A percentile compares a stretch with the other conserved stretches of the same genome.
phyloP scores from a whole-genome alignment of 768 basidiomycete genomes.

The Tricholoma saponaceum region DNA sequence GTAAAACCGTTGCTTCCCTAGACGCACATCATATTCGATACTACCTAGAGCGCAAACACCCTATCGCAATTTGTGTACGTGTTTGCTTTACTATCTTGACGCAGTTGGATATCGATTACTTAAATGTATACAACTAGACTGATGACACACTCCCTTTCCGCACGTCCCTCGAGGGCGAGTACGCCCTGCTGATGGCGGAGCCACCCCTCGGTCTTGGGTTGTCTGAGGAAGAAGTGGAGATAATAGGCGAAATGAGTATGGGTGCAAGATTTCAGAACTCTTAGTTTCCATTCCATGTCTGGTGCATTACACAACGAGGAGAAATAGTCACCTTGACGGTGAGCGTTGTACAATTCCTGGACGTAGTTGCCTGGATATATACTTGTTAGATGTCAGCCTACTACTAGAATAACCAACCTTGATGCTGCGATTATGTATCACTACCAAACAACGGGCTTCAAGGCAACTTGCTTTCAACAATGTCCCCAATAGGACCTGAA shows the following conservation, averaged over 20 bases:
- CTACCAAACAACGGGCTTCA: neutral
- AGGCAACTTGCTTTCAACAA: constrained; percentile 15
- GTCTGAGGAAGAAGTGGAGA: constrained; percentile 48
- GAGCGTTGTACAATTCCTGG: neutral
- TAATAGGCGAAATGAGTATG: constrained; percentile 62
- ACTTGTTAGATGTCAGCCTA: too few species aligned
- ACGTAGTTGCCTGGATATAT: neutral
- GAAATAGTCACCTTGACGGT: neutral
- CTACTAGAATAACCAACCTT: too few species aligned
- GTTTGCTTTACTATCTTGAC: neutral
- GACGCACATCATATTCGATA: constrained; percentile 71
- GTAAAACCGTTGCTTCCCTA: constrained; percentile 62
- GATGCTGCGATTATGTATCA: too few species aligned
- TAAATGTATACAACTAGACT: constrained; percentile 43
- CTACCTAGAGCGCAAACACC: constrained; percentile 61
- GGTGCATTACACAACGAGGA: neutral
- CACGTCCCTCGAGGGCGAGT: constrained; percentile 71
- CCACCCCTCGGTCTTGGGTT: constrained; percentile 74
- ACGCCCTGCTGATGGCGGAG: constrained; percentile 70
- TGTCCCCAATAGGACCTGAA: constrained; percentile 54
- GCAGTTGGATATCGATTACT: neutral
- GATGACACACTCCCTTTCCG: constrained; percentile 80
- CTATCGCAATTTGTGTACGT: constrained; percentile 74
- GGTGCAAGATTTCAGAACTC: constrained; percentile 23
- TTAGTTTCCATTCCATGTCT: neutral